Percentiles rank a stretch among this genome's conserved stretches.
These are phyloP conservation scores for Boeremia lycopersici DNA, from an alignment of 2,329 filamentous ascomycete species.

Conservation along the genomic window DNA sequence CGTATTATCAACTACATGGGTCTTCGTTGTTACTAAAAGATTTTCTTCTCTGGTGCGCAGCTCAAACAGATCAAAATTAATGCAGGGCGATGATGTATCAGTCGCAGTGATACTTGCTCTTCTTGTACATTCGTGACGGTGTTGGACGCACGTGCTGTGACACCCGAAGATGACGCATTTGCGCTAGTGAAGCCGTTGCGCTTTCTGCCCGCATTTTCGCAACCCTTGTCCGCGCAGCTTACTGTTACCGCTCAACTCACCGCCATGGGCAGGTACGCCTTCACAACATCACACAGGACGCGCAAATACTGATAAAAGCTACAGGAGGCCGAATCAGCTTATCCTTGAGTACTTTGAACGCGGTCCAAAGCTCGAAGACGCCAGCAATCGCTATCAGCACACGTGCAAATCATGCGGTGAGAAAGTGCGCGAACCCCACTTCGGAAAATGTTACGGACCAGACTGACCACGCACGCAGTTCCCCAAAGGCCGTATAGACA, in stretches of 20 bases:
- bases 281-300: constrained; percentile 1
- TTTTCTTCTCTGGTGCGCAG: not conserved
- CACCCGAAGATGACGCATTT: constrained; percentile 3
- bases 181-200: constrained; percentile 4
- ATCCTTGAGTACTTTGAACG: constrained; percentile 89
- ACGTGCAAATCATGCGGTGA: constrained; percentile 89
- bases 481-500: constrained; percentile 86
- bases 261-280: constrained; percentile 16
- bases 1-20: too few relatives aligned
- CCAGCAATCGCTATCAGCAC: constrained; percentile 89
- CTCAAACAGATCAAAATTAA: not conserved
- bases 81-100: not conserved
- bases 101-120: not conserved
- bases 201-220: constrained; percentile 10
- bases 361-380: constrained; percentile 83
- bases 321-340: constrained; percentile 77
- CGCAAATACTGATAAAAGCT: constrained; percentile 4
- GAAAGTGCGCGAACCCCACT: constrained; percentile 53
- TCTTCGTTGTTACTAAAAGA: too few relatives aligned
- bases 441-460: constrained; percentile 16
- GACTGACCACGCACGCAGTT: constrained; percentile 58
- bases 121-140: not conserved
- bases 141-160: not conserved
- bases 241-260: constrained; percentile 17
- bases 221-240: constrained; percentile 9